These are phyloP conservation scores for Lodderomyces elongisporus DNA, from an alignment of 1,139 yeast genomes.

Conservation along the genomic window DNA sequence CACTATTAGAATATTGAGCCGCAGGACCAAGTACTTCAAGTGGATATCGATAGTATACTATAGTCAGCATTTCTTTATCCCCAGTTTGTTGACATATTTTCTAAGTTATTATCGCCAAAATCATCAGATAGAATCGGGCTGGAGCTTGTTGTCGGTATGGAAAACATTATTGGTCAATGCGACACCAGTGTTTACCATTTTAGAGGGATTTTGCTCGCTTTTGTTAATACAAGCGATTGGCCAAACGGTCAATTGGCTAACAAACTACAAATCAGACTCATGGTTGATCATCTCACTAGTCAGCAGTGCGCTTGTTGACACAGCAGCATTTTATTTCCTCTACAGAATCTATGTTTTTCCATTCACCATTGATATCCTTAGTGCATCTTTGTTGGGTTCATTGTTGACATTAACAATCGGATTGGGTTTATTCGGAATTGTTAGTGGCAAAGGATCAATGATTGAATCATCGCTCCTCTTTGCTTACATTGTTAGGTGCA, in stretches of 20 bases:
- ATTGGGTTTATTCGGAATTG: constrained; percentile 77
- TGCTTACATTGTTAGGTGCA: constrained; percentile 87
- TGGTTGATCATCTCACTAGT: constrained; percentile 78
- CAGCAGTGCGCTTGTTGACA: constrained; percentile 68
- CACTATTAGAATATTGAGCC: constrained; percentile 56
- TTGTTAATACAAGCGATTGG: constrained; percentile 88
- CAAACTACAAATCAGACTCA: constrained; percentile 61
- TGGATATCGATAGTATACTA: constrained; percentile 65
- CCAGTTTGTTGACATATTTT: constrained; percentile 72
- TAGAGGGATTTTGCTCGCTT: constrained; percentile 91
- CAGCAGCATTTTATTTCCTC: constrained; percentile 72
- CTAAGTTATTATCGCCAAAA: constrained; percentile 40
- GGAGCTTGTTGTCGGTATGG: constrained; percentile 47
- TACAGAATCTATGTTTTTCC: constrained; percentile 78
- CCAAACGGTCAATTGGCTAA: constrained; percentile 71
- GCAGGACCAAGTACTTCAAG: constrained; percentile 44
- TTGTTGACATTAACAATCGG: constrained; percentile 72
- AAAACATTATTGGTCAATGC: constrained; percentile 63
- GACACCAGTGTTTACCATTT: constrained; percentile 80
- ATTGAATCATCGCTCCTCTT: constrained; percentile 81
- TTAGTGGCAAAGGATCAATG: constrained; percentile 80
- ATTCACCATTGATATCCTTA: constrained; percentile 63
- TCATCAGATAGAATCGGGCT: constrained; percentile 4
- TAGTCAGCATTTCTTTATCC: constrained; percentile 76
- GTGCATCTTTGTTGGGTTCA: constrained; percentile 83